Base-by-base conservation (phyloP, 768 basidiomycete species). In the Lactarius evosmus region DNA sequence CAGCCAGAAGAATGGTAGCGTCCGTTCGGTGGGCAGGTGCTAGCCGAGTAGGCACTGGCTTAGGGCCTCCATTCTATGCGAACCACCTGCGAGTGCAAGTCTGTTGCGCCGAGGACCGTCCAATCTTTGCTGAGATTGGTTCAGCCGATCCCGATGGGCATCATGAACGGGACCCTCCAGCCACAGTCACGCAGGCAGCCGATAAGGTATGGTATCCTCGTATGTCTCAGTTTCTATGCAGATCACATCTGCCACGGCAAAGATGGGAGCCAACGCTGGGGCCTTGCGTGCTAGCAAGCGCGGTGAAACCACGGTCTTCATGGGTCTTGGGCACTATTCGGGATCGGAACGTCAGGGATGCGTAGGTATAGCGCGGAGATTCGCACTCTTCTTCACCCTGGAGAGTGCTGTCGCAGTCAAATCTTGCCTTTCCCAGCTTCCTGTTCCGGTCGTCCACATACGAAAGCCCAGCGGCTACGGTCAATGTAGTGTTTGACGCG, bases 261-360 rank as follows among this genome's bases (percentile, higher is more conserved):
- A 29, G 64, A 63, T 3, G 66, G 38, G 30, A 59, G 64, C 60
- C 65, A 58, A 57, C 66, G 68, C 33, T 63, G 76, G 74, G 50
- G 76, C 69, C 63, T 88, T 87, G n/a, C 80, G 86, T 65, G 84
- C 85, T 8, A 88, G 85, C 69, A 82, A 85, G 65, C 82, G 85
- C 65, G 83, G 88, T 33, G 87, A 88, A 5, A 85, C 85, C 2
- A 87, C 96, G 78, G 84, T 95, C 22, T 91, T 97, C 69, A 78
- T 97, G 66, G 83, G 90, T 40, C 84, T 12, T 93, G 91, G 78
- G 79, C 86, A 12, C 75, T 97, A 63, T 87, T 92, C 68, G 81
- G 91, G 0, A 70, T 91, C 14, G 86, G 88, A 3, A 77, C 81
- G 33, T 72, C 86, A 54, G 72, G 77, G 3, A 73, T 75, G 9